Conservation (phyloP, 1,139 yeast species). For the Yamadazyma sp. region DNA sequence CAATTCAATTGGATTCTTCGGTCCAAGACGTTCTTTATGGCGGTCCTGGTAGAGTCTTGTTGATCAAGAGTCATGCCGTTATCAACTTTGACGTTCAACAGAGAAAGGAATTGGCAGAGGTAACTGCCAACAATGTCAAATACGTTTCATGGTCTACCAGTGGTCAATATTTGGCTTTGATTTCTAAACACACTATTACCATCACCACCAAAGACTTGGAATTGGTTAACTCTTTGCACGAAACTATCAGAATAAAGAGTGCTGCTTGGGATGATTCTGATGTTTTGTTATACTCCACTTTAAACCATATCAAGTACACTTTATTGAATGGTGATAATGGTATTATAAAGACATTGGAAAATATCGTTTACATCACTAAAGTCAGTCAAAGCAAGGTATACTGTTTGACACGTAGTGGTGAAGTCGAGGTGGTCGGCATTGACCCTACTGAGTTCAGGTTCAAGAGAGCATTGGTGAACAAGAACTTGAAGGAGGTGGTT, state of each 20-base stretch:
- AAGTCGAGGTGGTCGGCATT: conserved; percentile 72
- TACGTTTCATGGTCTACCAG: conserved; percentile 88
- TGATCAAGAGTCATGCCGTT: conserved; percentile 71
- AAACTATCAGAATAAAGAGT: conserved; percentile 93
- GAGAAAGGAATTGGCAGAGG: conserved; percentile 71
- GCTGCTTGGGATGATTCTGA: conserved; percentile 98
- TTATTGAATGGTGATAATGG: conserved; percentile 93
- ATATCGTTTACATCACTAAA: conserved; percentile 81
- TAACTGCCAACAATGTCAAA: conserved; percentile 76
- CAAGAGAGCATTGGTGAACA: conserved; percentile 87
- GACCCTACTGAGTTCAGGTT: conserved; percentile 98
- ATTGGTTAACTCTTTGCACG: conserved; percentile 83
- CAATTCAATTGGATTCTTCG: conserved; percentile 70
- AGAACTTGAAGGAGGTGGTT: conserved; percentile 88
- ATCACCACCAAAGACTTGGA: conserved; percentile 81
- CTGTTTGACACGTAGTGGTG: conserved; percentile 83
- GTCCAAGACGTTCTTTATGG: conserved; percentile 75
- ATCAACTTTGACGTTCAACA: conserved; percentile 92
- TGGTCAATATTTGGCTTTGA: conserved; percentile 83
- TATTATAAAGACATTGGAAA: conserved; percentile 86
- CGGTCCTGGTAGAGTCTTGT: conserved; percentile 80
- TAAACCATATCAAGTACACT: conserved; percentile 93
- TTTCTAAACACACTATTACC: conserved; percentile 91
- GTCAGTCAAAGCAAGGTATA: conserved; percentile 71
- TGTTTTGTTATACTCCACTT: conserved; percentile 86